Percentiles rank a stretch among this genome's conserved stretches.
These are phyloP conservation scores for Prorocentrum cordatum DNA, from an alignment of 169 alveolate genomes.

Conservation along the genomic window DNA sequence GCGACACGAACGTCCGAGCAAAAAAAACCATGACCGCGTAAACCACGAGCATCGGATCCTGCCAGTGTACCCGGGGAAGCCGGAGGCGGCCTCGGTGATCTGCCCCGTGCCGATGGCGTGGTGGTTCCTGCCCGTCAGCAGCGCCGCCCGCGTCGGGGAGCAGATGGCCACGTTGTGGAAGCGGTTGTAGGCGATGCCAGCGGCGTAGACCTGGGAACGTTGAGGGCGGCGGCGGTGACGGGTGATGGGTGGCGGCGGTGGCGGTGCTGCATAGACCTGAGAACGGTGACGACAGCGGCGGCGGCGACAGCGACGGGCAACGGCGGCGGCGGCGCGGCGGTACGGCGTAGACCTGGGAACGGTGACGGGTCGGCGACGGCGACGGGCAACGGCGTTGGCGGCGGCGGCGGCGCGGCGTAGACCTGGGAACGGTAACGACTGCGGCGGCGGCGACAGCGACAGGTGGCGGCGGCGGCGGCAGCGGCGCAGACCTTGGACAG, in stretches of 20 bases:
- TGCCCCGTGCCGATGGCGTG: constrained; percentile 49
- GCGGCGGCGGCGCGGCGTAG: neutral
- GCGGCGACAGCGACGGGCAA: neutral
- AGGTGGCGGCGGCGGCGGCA: neutral
- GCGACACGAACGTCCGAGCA: too few relatives aligned
- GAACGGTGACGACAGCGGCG: neutral
- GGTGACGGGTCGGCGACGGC: neutral
- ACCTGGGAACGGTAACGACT: neutral
- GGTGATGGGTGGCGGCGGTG: neutral
- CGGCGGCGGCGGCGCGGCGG: neutral
- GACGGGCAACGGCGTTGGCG: neutral
- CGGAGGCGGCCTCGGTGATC: constrained; percentile 16
- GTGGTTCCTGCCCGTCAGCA: constrained; percentile 19
- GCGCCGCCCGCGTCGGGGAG: constrained; percentile 31
- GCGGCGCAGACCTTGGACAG: neutral
- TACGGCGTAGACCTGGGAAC: neutral
- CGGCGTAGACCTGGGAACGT: neutral
- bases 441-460: neutral
- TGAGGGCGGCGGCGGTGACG: neutral
- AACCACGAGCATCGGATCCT: too few relatives aligned
- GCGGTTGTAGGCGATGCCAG: constrained; percentile 41
- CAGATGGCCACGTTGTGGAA: constrained; percentile 59
- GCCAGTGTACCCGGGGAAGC: constrained; percentile 34
- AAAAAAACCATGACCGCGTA: too few relatives aligned
- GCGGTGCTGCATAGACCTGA: neutral